Evolutionary conservation across 192 early-diverging fungal species (phyloP), one percentile per base, ranked within the genome.

Genomic region (Coemansia sp.): DNA sequence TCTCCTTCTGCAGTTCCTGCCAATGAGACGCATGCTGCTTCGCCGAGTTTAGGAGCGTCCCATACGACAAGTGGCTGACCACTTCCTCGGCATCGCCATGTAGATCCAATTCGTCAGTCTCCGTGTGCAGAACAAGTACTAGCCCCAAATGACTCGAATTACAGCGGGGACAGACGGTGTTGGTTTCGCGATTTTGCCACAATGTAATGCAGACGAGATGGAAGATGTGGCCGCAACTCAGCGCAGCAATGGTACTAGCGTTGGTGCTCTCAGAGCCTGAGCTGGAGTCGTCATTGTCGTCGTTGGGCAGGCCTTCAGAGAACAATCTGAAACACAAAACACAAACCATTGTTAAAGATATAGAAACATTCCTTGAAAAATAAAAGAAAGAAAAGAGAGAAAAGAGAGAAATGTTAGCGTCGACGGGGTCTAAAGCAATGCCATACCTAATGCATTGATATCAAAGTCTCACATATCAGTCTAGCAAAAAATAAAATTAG

Each of bases 261-360:
- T 51, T 24, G 21, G 23, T 26, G 16, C 14, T 16, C 13, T 6
- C 39, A 5, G 39, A 16, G 14, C 16, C 39, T 13, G 39, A 26
- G 48, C 20, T 13, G 3, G 23, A 51, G 21, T 51, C 39, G 3
- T 42, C 39, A 3, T 42, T 14, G 11, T 42, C 39, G 11, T 42
- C 39, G 11, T 42, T 14, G 2, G 39, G 39, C 16, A 42, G 6
- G 13, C 16, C 39, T 21, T 51, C 48, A 5, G 48, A 51, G 21
- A 51, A 4, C 11, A 24, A 4, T 24, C 11, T 24, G 24, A 51
- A 51, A 23, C 48, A 68, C 26, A 68, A 21, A 55, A 42, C 50
- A 23, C 66, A 68, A 33, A 55, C 59, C 66, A 68, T 68, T 18
- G 18, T 48, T 9, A 43, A 5, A 18, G 3, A 34, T n/a, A 36